Evolutionary conservation across 768 basidiomycete species (phyloP), one percentile per base, ranked within the genome.

Genomic region (Paxillus ammoniavirescens): DNA sequence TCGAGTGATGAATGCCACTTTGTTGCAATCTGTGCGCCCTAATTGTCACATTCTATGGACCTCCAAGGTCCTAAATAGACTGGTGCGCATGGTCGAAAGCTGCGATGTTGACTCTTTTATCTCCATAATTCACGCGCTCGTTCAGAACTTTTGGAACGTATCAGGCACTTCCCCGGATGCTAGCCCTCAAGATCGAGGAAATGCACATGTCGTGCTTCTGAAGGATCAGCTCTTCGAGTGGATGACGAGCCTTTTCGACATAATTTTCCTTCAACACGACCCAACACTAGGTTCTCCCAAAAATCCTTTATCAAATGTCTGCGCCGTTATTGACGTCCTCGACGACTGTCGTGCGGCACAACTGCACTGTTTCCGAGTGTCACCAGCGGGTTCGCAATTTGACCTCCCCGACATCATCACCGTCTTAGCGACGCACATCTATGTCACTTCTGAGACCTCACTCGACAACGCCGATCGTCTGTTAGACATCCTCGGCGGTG

Each of bases 31-130:
- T 12, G 61, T 65, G 13, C 58, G 60, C 15, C 61, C 62, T 3
- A 80, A 77, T 54, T 63, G 68, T 6, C 55, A 63, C 21, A 52
- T 68, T 51, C 63, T 70, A 36, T 83, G 79, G 79, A 65, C 72
- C 13, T 77, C 73, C 54, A 75, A 73, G 57, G 75, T 74, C 9
- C 57, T 77, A 14, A 62, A 71, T 35, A 74, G 63, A 8, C 62
- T 80, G 42, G 70, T 67, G 3, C 61, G 67, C n/a, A 53, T 56
- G 4, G 45, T 77, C 21, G 68, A 66, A 50, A 50, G 46, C 26
- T 51, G 58, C 5, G 72, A 78, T 49, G 65, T 71, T 6, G 60
- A 54, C 10, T 68, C 67, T 10, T 74, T 74, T 62, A 57, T 75
- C 44, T 36, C 51, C 35, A 61, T 75, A 46, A 53, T 66, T 50